phyloP scores from a whole-genome alignment of 805 yeast genomes.

The Metschnikowia arizonensis region DNA sequence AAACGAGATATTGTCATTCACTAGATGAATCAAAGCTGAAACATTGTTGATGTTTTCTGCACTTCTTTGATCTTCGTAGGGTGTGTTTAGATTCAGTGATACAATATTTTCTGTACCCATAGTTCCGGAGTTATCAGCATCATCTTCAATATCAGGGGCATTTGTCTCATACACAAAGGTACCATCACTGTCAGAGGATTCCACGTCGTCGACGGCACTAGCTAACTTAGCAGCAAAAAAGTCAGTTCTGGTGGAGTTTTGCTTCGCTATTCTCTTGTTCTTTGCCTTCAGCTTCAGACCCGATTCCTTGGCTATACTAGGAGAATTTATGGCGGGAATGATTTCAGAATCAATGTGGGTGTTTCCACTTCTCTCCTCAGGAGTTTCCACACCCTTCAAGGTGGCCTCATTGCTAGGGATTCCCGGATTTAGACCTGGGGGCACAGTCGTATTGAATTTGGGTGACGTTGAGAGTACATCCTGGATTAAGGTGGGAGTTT shows the following conservation, averaged over 20 bases:
- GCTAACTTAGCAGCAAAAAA: slow-evolving; percentile 93
- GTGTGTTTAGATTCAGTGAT: not conserved
- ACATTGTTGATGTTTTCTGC: slow-evolving; percentile 14
- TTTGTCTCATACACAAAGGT: slow-evolving; percentile 86
- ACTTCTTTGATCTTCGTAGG: slow-evolving; percentile 7
- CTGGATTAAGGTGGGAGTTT: slow-evolving; percentile 31
- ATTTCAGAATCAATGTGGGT: slow-evolving; percentile 1
- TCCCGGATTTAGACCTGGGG: not conserved
- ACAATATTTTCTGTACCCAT: slow-evolving; percentile 3
- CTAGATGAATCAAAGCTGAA: slow-evolving; percentile 12
- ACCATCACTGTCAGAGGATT: slow-evolving; percentile 85
- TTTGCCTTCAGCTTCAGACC: slow-evolving; percentile 12
- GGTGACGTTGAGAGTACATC: slow-evolving; percentile 38
- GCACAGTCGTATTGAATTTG: slow-evolving; percentile 12
- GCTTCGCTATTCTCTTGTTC: slow-evolving; percentile 35
- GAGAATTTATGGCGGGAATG: not conserved
- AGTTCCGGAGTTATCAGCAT: slow-evolving; percentile 6
- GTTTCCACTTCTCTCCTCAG: slow-evolving; percentile 2
- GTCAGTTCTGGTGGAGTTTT: slow-evolving; percentile 76
- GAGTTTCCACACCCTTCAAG: slow-evolving; percentile 1
- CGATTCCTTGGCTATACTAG: slow-evolving; percentile 7
- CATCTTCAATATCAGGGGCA: slow-evolving; percentile 22
- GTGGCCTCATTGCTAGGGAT: not conserved
- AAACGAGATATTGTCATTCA: slow-evolving; percentile 14
- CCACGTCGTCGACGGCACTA: slow-evolving; percentile 87